phyloP scores from a whole-genome alignment of 495 filamentous ascomycete species.

The Penicillium pulvis region DNA sequence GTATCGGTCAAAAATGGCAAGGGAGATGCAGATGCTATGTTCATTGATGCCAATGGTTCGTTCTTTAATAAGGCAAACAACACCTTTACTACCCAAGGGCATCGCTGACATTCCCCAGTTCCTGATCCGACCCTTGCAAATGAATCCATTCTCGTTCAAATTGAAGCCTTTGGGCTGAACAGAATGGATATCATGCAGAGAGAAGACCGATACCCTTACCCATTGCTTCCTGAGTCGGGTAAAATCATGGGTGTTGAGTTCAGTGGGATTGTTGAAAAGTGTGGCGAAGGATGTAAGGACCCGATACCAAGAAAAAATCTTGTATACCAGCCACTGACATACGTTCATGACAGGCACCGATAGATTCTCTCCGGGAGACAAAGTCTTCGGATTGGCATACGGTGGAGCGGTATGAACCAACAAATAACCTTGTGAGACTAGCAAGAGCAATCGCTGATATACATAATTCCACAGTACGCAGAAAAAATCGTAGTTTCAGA shows the following conservation, averaged over 20 bases:
- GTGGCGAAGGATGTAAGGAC: background rate
- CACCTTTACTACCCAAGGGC: too few species aligned
- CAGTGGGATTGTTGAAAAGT: background rate
- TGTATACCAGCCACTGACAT: background rate
- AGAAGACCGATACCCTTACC: background rate
- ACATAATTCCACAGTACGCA: background rate
- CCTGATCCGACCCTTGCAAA: background rate
- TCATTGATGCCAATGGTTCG: constrained; percentile 1
- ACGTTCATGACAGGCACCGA: background rate
- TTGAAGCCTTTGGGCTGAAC: background rate
- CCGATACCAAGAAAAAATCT: too few species aligned
- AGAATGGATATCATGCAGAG: background rate
- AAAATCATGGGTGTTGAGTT: background rate
- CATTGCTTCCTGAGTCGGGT: background rate
- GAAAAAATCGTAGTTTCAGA: background rate
- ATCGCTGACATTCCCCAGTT: background rate
- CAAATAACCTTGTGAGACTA: too few species aligned
- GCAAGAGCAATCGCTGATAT: too few species aligned
- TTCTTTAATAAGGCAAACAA: background rate
- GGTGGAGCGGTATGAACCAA: background rate
- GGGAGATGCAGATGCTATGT: background rate
- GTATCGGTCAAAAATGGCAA: background rate
- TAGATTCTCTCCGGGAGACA: background rate
- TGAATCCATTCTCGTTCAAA: background rate
- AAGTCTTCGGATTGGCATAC: background rate